A percentile compares a stretch with the other conserved stretches of the same genome.
Evolutionary conservation across 306 rosid species (phyloP).

Genomic region (Myrica gale): DNA sequence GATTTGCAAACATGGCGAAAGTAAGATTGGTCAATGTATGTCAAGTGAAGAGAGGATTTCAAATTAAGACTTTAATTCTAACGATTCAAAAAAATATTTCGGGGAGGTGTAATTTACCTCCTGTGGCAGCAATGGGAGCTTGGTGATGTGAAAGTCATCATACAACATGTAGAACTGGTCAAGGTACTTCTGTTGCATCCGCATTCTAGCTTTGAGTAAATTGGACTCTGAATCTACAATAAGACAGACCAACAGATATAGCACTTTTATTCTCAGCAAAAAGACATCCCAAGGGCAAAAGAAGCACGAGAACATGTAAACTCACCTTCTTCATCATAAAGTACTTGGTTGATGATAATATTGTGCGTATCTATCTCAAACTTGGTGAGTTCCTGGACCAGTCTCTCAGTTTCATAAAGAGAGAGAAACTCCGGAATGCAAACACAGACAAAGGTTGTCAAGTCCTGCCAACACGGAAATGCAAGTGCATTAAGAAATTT

Average conservation of each 20-base stretch:
- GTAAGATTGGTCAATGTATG: neutral
- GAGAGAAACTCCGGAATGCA: conserved; percentile 99
- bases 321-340: conserved; percentile 81
- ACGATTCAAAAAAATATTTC: neutral
- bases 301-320: conserved; percentile 3
- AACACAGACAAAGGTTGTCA: conserved; percentile 96
- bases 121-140: conserved; percentile 89
- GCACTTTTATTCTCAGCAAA: neutral
- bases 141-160: conserved; percentile 88
- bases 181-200: conserved; percentile 91
- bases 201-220: conserved; percentile 94
- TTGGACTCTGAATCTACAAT: conserved; percentile 73
- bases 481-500: conserved; percentile 23
- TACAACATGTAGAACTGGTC: conserved; percentile 96
- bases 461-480: conserved; percentile 60
- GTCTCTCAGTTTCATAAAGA: conserved; percentile 95
- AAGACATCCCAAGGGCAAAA: neutral
- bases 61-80: neutral
- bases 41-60: neutral
- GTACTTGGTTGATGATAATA: conserved; percentile 92
- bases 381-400: conserved; percentile 91
- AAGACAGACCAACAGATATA: conserved; percentile 5
- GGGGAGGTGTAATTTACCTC: conserved; percentile 58
- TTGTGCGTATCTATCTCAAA: conserved; percentile 98
- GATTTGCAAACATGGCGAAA: too few species aligned